Percentiles rank a stretch among this genome's conserved stretches.
phyloP scores from a whole-genome alignment of 257 asterid species.

The Hygrophila difformis region DNA sequence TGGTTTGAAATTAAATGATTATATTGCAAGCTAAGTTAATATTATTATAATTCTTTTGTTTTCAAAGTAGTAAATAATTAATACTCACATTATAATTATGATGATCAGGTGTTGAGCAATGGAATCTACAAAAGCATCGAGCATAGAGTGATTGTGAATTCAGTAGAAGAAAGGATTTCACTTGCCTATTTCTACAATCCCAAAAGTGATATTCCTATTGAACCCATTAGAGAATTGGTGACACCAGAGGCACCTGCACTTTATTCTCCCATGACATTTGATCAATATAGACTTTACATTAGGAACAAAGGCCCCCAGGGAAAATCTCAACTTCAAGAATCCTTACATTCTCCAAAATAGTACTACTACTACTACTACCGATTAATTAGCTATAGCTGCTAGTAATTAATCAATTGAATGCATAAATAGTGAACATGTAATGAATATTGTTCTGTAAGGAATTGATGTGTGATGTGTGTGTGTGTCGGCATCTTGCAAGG shows the following conservation, averaged over 20 bases:
- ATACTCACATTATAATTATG: too few species aligned
- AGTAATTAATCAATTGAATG: too few species aligned
- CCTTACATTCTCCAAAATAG: neutral
- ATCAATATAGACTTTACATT: constrained; percentile 54
- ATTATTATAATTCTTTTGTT: too few species aligned
- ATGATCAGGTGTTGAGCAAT: constrained; percentile 53
- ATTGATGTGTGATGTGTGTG: too few species aligned
- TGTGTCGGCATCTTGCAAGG: too few species aligned
- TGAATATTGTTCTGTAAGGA: too few species aligned
- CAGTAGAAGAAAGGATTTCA: constrained; percentile 43
- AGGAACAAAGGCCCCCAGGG: constrained; percentile 68
- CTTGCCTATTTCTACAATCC: constrained; percentile 68
- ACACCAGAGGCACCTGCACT: constrained; percentile 36
- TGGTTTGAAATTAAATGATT: too few species aligned
- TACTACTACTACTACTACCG: too few species aligned
- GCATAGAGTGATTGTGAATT: constrained; percentile 67
- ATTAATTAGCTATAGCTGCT: too few species aligned
- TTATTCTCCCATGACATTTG: constrained; percentile 59
- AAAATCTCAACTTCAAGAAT: constrained; percentile 49
- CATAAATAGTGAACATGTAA: too few species aligned
- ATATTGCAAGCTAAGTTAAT: too few species aligned
- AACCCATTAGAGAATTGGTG: constrained; percentile 49
- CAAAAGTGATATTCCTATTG: constrained; percentile 40
- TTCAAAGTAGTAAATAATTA: too few species aligned
- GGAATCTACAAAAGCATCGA: constrained; percentile 63